A percentile compares a stretch with the other conserved stretches of the same genome.
Evolutionary conservation across 176 grass and related monocot species (phyloP).

Genomic region (Thinopyrum elongatum): DNA sequence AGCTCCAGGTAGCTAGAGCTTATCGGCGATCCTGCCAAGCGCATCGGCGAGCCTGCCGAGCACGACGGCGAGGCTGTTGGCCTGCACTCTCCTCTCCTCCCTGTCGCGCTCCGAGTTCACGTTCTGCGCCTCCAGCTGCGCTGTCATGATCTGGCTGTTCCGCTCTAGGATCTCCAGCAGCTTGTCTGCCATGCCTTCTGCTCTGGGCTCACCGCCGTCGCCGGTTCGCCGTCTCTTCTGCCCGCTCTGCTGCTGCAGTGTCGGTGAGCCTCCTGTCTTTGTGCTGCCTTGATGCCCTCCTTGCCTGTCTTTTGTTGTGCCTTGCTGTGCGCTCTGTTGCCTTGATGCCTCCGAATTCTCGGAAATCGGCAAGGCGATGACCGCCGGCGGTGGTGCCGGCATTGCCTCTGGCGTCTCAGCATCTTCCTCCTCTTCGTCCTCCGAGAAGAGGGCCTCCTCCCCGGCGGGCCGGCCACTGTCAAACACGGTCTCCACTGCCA

Average conservation of each 20-base stretch:
- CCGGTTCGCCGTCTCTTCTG: slow-evolving; percentile 51
- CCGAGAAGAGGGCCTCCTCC: slow-evolving; percentile 52
- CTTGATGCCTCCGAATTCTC: slow-evolving; percentile 62
- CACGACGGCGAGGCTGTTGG: slow-evolving; percentile 58
- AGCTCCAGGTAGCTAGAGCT: slow-evolving; percentile 54
- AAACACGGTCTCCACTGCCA: slow-evolving; percentile 32
- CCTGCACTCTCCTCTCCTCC: slow-evolving; percentile 78
- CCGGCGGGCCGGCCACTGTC: slow-evolving; percentile 46
- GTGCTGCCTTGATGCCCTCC: slow-evolving; percentile 26
- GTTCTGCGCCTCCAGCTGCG: slow-evolving; percentile 76
- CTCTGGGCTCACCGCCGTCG: neutral
- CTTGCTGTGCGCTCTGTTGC: slow-evolving; percentile 55
- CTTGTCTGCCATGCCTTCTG: slow-evolving; percentile 37
- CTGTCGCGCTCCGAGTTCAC: slow-evolving; percentile 72
- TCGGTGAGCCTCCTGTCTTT: neutral
- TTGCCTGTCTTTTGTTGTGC: slow-evolving; percentile 62
- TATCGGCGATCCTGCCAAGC: slow-evolving; percentile 92
- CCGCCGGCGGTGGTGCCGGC: neutral
- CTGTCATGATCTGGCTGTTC: slow-evolving; percentile 16
- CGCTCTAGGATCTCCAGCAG: slow-evolving; percentile 73
- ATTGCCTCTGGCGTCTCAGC: neutral
- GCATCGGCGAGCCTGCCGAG: slow-evolving; percentile 83
- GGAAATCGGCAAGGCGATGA: slow-evolving; percentile 51
- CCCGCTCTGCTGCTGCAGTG: slow-evolving; percentile 32
- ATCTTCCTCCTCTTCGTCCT: slow-evolving; percentile 46